Conservation (phyloP, 1,139 yeast genomes). For the Scheffersomyces titani region DNA sequence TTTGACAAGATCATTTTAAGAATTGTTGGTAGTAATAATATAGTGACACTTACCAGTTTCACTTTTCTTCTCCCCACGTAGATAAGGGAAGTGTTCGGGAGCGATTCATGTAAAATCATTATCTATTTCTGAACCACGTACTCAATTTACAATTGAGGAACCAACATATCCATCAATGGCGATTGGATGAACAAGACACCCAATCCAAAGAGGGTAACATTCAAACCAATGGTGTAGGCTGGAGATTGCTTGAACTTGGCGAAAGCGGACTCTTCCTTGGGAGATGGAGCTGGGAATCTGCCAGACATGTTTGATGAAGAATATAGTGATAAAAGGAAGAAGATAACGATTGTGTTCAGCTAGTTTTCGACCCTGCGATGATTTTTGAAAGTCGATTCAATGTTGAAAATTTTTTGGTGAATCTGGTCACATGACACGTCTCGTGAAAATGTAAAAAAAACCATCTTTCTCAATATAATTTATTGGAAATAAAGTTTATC, state of each 20-base stretch:
- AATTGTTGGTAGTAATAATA: background rate
- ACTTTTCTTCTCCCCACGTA: background rate
- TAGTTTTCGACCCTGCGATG: background rate
- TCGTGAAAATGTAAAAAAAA: background rate
- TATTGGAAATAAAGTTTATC: background rate
- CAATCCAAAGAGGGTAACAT: slow-evolving; percentile 64
- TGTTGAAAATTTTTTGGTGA: background rate
- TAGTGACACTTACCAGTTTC: no score
- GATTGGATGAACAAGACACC: slow-evolving; percentile 78
- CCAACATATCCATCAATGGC: slow-evolving; percentile 78
- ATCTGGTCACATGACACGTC: background rate
- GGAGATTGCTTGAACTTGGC: slow-evolving; percentile 63
- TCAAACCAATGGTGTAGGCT: slow-evolving; percentile 61
- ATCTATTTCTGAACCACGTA: background rate
- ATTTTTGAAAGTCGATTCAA: background rate
- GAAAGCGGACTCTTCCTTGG: slow-evolving; percentile 36
- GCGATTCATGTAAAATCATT: background rate
- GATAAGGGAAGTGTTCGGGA: background rate
- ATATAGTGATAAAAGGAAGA: background rate
- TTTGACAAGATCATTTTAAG: background rate
- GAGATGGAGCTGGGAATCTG: slow-evolving; percentile 15
- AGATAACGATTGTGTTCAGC: background rate
- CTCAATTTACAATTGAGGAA: slow-evolving; percentile 60
- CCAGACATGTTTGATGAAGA: slow-evolving; percentile 14
- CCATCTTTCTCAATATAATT: background rate